These are phyloP conservation scores for Delphinella strobiligena DNA, from an alignment of 2,329 filamentous ascomycete genomes.

Conservation along the genomic window DNA sequence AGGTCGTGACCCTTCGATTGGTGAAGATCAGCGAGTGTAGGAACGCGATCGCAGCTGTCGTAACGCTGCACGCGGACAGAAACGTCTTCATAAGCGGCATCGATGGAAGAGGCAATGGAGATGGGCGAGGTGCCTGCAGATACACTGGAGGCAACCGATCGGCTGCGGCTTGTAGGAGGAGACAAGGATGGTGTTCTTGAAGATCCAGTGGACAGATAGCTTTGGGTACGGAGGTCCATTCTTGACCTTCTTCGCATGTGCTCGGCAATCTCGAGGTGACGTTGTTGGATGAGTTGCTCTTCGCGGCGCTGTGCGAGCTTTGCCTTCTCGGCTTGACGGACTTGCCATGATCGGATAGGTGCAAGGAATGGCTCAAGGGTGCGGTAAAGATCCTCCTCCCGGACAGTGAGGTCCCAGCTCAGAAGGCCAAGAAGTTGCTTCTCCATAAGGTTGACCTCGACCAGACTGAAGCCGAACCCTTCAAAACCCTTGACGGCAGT, in stretches of 20 bases:
- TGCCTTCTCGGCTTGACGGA: slow-evolving; percentile 43
- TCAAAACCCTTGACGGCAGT: slow-evolving; percentile 61
- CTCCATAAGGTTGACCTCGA: slow-evolving; percentile 98
- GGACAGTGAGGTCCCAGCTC: slow-evolving; percentile 86
- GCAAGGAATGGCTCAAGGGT: slow-evolving; percentile 82
- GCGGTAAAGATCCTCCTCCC: slow-evolving; percentile 70
- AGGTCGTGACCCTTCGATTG: slow-evolving; percentile 11
- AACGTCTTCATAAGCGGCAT: slow-evolving; percentile 15
- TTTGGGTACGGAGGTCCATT: slow-evolving; percentile 18
- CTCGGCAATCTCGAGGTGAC: slow-evolving; percentile 25
- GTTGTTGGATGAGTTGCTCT: slow-evolving; percentile 24
- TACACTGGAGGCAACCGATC: slow-evolving; percentile 23
- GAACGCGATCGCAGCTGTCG: slow-evolving; percentile 25
- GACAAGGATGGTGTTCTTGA: slow-evolving; percentile 39
- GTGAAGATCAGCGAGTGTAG: slow-evolving; percentile 31
- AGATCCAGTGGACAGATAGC: slow-evolving; percentile 14
- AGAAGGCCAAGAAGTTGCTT: slow-evolving; percentile 92
- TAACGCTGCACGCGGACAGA: slow-evolving; percentile 26
- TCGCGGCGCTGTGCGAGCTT: slow-evolving; percentile 31
- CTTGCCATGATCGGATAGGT: slow-evolving; percentile 57
- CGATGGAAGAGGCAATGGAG: slow-evolving; percentile 21
- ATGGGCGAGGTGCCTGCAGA: slow-evolving; percentile 20
- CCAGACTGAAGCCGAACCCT: slow-evolving; percentile 81
- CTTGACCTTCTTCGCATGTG: slow-evolving; percentile 20
- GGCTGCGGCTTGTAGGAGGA: slow-evolving; percentile 29